Evolutionary conservation across 2,329 filamentous ascomycete genomes (phyloP).

Genomic region (Beauveria sp.): DNA sequence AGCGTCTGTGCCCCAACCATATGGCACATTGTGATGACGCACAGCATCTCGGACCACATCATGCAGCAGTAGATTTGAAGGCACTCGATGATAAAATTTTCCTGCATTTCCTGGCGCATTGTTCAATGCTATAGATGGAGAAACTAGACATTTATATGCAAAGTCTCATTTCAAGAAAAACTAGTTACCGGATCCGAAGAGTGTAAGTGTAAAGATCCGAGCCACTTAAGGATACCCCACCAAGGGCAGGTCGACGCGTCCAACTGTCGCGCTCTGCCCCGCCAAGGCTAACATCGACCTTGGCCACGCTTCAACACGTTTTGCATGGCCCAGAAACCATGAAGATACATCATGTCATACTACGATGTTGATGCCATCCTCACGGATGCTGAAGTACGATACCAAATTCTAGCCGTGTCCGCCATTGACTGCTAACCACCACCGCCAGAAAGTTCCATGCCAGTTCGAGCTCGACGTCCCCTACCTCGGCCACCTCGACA

Average conservation of each 20-base stretch:
- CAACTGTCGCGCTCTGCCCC: constrained; percentile 1
- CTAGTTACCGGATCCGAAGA: too few relatives aligned
- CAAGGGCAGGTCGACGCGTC: not conserved
- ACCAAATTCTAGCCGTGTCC: not conserved
- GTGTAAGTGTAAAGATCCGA: not conserved
- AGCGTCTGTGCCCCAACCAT: too few relatives aligned
- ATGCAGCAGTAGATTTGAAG: too few relatives aligned
- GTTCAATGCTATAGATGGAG: too few relatives aligned
- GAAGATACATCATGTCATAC: constrained; percentile 52
- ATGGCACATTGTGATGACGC: too few relatives aligned
- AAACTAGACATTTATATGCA: too few relatives aligned
- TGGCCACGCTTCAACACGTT: not conserved
- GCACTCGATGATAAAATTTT: too few relatives aligned
- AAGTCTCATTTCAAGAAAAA: too few relatives aligned
- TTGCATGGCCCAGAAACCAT: not conserved
- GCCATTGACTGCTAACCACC: not conserved
- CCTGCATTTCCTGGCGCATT: too few relatives aligned
- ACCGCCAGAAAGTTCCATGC: constrained; percentile 77
- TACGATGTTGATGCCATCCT: constrained; percentile 81
- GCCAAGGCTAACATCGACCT: not conserved
- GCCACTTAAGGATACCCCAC: not conserved
- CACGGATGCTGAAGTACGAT: constrained; percentile 69
- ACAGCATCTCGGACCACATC: too few relatives aligned
- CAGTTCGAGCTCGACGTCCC: constrained; percentile 88
- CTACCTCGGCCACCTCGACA: constrained; percentile 81